A percentile compares a stretch with the other conserved stretches of the same genome.
These are phyloP conservation scores for Populus hybrid DNA, from an alignment of 441 rosid genomes.

Conservation along the genomic window DNA sequence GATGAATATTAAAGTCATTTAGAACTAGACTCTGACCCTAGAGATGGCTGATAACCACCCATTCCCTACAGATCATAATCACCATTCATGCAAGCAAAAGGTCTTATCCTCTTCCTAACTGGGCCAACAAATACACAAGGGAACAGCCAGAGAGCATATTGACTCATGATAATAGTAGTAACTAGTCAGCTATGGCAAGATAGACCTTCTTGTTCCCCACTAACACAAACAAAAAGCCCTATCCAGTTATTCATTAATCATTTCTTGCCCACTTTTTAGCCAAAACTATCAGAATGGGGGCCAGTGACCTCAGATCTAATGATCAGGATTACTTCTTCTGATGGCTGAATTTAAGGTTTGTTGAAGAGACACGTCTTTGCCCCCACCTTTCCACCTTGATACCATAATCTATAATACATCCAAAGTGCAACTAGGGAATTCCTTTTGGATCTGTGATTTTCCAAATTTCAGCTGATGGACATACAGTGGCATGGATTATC, in stretches of 20 bases:
- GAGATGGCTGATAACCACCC: constrained; percentile 17
- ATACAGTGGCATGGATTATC: not conserved
- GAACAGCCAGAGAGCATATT: constrained; percentile 12
- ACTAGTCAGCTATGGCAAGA: not conserved
- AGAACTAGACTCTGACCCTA: constrained; percentile 37
- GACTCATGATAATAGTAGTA: not conserved
- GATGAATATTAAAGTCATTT: not conserved
- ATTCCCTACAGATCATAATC: constrained; percentile 11
- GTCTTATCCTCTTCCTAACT: constrained; percentile 10
- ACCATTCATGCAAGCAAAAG: constrained; percentile 15
- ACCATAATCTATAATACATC: not conserved
- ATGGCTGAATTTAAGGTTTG: constrained; percentile 20
- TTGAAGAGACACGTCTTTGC: constrained; percentile 5
- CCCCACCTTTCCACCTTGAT: constrained; percentile 10
- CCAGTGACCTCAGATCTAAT: constrained; percentile 5
- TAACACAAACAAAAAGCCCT: constrained; percentile 17
- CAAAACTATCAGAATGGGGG: constrained; percentile 18
- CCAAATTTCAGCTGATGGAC: not conserved
- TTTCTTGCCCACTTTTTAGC: constrained; percentile 23
- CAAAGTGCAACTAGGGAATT: not conserved
- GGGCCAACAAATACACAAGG: constrained; percentile 14
- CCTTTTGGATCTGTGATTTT: not conserved
- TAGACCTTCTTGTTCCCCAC: constrained; percentile 26
- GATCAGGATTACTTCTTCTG: constrained; percentile 13
- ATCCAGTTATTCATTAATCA: constrained; percentile 32